Conservation (phyloP, 2,329 filamentous ascomycete genomes). For the Hypoxylon sp. region DNA sequence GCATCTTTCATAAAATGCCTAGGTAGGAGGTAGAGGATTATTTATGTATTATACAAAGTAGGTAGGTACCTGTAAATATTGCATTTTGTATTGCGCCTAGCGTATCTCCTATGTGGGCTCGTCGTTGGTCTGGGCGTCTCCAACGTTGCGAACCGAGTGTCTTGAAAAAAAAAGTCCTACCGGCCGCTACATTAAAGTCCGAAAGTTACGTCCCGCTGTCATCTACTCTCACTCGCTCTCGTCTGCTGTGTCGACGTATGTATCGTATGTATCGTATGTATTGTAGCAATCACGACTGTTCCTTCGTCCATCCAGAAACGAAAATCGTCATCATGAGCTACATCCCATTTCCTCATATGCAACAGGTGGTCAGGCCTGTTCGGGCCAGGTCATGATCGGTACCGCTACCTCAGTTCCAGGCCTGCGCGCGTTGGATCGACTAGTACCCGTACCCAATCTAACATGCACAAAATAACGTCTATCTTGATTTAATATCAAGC, state of each 20-base stretch:
- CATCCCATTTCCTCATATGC: conserved; percentile 50
- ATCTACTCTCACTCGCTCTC: conserved; percentile 20
- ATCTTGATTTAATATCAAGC: conserved; percentile 69
- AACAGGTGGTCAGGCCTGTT: conserved; percentile 47
- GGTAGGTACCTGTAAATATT: conserved; percentile 32
- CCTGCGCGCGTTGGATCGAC: conserved; percentile 38
- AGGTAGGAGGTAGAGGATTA: not conserved
- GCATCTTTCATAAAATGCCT: conserved; percentile 11
- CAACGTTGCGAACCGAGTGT: conserved; percentile 19
- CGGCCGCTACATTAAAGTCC: conserved; percentile 44
- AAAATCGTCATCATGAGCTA: conserved; percentile 50
- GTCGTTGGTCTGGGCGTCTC: conserved; percentile 36
- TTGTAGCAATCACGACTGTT: conserved; percentile 46
- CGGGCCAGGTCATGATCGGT: conserved; percentile 47
- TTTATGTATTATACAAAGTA: conserved; percentile 32
- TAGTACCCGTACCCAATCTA: conserved; percentile 52
- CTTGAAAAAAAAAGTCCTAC: conserved; percentile 31
- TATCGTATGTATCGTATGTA: conserved; percentile 39
- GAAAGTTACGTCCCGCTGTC: conserved; percentile 37
- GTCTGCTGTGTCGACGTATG: conserved; percentile 16
- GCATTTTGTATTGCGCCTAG: conserved; percentile 27
- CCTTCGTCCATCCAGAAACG: conserved; percentile 44
- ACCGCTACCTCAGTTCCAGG: conserved; percentile 48
- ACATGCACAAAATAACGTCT: conserved; percentile 56
- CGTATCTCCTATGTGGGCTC: conserved; percentile 35